phyloP scores from a whole-genome alignment of 257 asterid genomes.

The Solanum rostratum region DNA sequence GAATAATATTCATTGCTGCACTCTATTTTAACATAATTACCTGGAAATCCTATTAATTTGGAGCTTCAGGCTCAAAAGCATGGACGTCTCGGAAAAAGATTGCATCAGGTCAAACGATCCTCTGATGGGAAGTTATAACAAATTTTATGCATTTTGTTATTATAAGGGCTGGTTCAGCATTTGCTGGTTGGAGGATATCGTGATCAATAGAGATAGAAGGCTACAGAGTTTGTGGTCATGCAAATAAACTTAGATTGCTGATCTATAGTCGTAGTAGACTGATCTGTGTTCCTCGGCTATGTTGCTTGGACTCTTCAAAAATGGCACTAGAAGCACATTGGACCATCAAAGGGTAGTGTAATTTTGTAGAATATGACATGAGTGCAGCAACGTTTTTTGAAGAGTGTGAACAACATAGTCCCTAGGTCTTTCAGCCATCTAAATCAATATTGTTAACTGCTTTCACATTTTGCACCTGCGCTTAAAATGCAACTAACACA shows the following conservation, averaged over 20 bases:
- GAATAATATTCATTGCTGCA: not conserved
- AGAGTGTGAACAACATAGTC: not conserved
- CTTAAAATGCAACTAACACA: not conserved
- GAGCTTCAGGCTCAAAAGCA: not conserved
- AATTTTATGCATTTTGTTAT: not conserved
- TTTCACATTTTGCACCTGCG: not conserved
- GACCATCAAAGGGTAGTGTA: not conserved
- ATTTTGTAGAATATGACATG: not conserved
- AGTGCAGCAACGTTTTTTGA: not conserved
- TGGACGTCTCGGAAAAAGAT: not conserved
- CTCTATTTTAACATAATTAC: not conserved
- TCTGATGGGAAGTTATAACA: not conserved
- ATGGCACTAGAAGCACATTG: not conserved
- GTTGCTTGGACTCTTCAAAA: not conserved
- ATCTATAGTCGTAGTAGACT: not conserved
- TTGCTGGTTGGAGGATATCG: not conserved
- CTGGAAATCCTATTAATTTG: not conserved
- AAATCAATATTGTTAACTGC: not conserved
- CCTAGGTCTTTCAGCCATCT: not conserved
- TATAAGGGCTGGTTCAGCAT: not conserved
- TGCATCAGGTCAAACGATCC: not conserved
- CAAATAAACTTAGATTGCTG: not conserved
- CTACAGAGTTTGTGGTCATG: not conserved
- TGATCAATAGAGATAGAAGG: not conserved
- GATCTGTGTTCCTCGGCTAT: not conserved